Base-by-base conservation (phyloP, 2,329 filamentous ascomycete species). In the Hypoxylon sp. region DNA sequence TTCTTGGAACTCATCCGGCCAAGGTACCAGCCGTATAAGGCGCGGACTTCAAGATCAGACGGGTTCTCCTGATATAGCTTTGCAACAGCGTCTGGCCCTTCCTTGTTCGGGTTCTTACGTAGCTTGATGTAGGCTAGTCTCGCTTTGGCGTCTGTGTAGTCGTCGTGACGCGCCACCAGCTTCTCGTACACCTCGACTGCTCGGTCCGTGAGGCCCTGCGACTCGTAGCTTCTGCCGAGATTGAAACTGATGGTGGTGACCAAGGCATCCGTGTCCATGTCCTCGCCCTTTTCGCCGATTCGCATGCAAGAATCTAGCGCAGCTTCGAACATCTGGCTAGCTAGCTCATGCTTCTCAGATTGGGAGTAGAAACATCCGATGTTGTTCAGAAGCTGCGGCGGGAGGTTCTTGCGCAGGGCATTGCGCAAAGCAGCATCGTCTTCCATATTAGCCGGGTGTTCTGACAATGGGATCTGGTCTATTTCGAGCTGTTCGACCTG, bases 191-290 rank as follows among this genome's bases (percentile, higher is more conserved):
- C 90, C 68, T 91, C 89, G 59, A 91, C 86, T 1, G 95, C 95
- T 74, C 96, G 88, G 33, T 96, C 90, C 5, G 86, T 81, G 72
- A 94, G 83, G 29, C 89, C 88, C 49, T 91, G 88, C 0, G 91
- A 88, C 78, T 99, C 95, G 69, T 97, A 97, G 55, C 92, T 96
- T 55, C 95, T 86, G 23, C 90, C 95, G 35, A 99, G 85, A 70
- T 98, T 99, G 82, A 95, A 99, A 72, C 92, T 97, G 73, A 99
- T 96, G 2, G 93, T 97, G 0, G 94, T 97, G 21, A 98, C 89
- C 3, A 99, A 81, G 11, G 92, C 92, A 75, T 99, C 95, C 0
- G 89, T 93, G 71, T 98, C 95, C 60, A 88, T 83, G 1, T 86
- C 84, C 48, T 88, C 84, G 37, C 92, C 89, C 67, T 86, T 88